A percentile compares a stretch with the other conserved stretches of the same genome.
These are phyloP conservation scores for Cryptococcus floricola DNA, from an alignment of 1,284 basidiomycete genomes.

Conservation along the genomic window DNA sequence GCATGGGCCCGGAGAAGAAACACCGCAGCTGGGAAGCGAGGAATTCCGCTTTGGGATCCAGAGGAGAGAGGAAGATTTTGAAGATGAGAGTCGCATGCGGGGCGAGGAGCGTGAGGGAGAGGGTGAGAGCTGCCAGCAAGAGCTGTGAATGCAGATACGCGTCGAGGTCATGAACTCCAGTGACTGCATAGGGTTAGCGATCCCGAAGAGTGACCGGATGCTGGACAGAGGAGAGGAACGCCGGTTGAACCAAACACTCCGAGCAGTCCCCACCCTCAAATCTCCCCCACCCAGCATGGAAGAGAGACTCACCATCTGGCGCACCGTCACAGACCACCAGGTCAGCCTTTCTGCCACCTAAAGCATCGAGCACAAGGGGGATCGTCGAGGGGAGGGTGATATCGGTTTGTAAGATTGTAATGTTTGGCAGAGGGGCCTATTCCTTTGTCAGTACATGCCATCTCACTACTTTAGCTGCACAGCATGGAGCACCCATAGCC, in stretches of 20 bases:
- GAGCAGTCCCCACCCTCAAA: neutral
- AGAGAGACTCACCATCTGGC: constrained; percentile 51
- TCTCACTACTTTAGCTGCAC: too few relatives aligned
- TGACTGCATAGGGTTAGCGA: constrained; percentile 43
- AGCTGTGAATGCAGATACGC: constrained; percentile 58
- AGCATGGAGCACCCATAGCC: too few relatives aligned
- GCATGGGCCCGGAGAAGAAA: constrained; percentile 49
- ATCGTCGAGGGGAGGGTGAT: constrained; percentile 56
- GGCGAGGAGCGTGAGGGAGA: constrained; percentile 55
- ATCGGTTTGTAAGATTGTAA: constrained; percentile 56
- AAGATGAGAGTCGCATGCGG: constrained; percentile 55
- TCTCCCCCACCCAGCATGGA: too few relatives aligned
- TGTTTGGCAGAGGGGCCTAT: constrained; percentile 54
- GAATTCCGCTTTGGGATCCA: constrained; percentile 49
- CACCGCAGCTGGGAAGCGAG: constrained; percentile 51
- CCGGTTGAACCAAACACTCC: neutral
- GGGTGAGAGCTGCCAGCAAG: constrained; percentile 55
- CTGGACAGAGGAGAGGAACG: neutral
- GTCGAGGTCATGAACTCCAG: constrained; percentile 58
- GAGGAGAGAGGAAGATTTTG: constrained; percentile 56
- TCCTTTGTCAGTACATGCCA: neutral
- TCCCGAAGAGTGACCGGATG: neutral
- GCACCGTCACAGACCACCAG: constrained; percentile 60
- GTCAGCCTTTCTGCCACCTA: constrained; percentile 53
- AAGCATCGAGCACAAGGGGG: constrained; percentile 52